Evolutionary conservation across 257 asterid species (phyloP).

Genomic region (Lithospermum erythrorhizon): DNA sequence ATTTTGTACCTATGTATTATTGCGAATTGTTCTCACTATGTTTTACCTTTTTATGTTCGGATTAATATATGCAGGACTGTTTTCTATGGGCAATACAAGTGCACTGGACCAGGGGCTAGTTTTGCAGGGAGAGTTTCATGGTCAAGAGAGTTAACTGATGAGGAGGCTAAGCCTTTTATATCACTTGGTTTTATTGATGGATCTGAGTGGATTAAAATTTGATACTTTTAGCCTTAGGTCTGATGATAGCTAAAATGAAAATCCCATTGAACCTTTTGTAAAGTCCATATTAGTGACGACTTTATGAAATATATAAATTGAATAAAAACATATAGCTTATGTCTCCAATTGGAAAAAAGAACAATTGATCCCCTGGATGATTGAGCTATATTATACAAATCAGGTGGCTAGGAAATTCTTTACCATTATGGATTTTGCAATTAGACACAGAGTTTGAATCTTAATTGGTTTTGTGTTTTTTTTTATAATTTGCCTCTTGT

Average conservation of each 20-base stretch:
- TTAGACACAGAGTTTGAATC: no score
- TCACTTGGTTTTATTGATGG: conserved; percentile 82
- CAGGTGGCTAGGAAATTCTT: no score
- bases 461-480: no score
- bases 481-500: no score
- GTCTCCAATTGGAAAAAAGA: no score
- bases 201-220: conserved; percentile 63
- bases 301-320: neutral
- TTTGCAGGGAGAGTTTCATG: conserved; percentile 94
- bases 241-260: neutral
- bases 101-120: conserved; percentile 78
- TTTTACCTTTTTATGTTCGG: neutral
- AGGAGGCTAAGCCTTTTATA: conserved; percentile 90
- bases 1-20: neutral
- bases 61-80: conserved; percentile 57
- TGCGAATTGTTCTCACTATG: neutral
- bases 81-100: conserved; percentile 88
- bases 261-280: neutral
- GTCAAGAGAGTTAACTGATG: conserved; percentile 79
- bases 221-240: neutral
- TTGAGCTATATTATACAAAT: no score
- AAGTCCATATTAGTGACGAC: neutral
- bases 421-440: no score
- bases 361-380: no score
- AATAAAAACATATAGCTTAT: neutral